Conservation (phyloP, 306 rosid species). For the Carpinus viminea region DNA sequence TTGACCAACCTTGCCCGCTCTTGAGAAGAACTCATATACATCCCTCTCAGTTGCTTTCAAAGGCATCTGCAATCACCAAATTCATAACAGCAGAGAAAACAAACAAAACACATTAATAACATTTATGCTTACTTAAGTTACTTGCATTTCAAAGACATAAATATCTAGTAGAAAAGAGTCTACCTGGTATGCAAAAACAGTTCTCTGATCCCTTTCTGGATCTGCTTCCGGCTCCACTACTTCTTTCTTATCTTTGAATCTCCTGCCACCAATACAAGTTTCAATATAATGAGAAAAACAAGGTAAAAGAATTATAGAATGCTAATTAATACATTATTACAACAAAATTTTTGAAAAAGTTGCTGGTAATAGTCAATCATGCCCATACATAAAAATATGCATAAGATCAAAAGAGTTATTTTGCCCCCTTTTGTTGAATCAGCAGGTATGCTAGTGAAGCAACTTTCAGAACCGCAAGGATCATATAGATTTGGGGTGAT, state of each 20-base stretch:
- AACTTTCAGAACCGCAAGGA: background rate
- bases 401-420: background rate
- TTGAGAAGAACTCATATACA: conserved; percentile 87
- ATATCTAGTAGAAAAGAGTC: background rate
- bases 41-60: conserved; percentile 94
- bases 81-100: conserved; percentile 14
- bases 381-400: background rate
- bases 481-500: background rate
- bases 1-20: conserved; percentile 92
- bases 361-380: background rate
- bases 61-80: conserved; percentile 79
- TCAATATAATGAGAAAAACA: conserved; percentile 4
- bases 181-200: conserved; percentile 99
- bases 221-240: conserved; percentile 93
- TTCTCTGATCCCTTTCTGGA: conserved; percentile 98
- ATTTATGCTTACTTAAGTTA: background rate
- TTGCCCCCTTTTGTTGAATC: background rate
- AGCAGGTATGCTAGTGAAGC: background rate
- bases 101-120: conserved; percentile 19
- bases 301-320: conserved; percentile 1
- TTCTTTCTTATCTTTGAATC: conserved; percentile 88
- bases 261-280: conserved; percentile 54
- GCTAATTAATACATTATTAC: background rate
- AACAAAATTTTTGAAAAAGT: background rate
- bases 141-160: background rate